These are phyloP conservation scores for Umbelopsis sp. DNA, from an alignment of 371 early-diverging fungal genomes.

Conservation along the genomic window DNA sequence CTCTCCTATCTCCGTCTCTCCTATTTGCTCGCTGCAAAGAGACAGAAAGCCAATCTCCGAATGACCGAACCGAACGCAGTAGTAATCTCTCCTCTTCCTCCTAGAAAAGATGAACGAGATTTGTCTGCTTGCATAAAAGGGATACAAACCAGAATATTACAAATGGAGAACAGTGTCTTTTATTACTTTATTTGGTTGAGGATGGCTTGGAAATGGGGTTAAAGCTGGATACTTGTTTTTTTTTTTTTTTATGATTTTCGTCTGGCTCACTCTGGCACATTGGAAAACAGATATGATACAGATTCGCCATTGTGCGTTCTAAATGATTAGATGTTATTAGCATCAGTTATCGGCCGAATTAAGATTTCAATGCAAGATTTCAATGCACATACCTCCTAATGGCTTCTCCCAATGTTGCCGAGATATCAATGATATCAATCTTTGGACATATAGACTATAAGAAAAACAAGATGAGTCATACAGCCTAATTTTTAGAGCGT, in stretches of 20 bases:
- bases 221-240: background rate
- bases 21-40: no score
- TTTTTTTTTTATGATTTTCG: background rate
- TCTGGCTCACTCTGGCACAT: constrained; percentile 51
- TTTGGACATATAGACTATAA: constrained; percentile 78
- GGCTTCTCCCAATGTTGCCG: constrained; percentile 94
- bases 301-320: constrained; percentile 96
- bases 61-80: no score
- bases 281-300: constrained; percentile 86
- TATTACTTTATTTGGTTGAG: constrained; percentile 10
- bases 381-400: constrained; percentile 58
- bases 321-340: background rate
- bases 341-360: background rate
- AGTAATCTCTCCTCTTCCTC: no score
- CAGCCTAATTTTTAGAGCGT: background rate
- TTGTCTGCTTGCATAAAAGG: background rate
- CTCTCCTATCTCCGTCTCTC: no score
- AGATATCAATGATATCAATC: constrained; percentile 91
- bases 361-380: background rate
- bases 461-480: background rate
- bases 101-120: background rate
- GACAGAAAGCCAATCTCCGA: no score
- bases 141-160: background rate
- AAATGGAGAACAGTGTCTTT: background rate
- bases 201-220: background rate